Evolutionary conservation across 352 stramenopile species (phyloP), one percentile per base, ranked within the genome.

Genomic region (Peronospora belbahrii): DNA sequence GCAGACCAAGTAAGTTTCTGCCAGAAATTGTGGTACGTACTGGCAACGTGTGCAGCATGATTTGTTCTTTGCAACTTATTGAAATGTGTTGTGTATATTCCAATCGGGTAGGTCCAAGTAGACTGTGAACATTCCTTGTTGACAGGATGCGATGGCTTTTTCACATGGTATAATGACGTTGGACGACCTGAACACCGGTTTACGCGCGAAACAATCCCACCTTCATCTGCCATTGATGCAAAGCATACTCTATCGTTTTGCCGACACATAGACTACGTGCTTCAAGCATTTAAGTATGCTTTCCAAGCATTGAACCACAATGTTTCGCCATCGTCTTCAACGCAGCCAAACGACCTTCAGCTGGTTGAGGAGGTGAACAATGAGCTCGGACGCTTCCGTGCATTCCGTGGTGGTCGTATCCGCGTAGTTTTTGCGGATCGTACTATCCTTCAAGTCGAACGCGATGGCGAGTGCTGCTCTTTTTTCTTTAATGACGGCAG

Each of bases 351-450:
- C 5, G 30, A 59, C 2, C 31, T 69, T 7, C 34, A 54, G 36
- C 18, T 81, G 0, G 40, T 76, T 0, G 58, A 81, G 20, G 45
- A 68, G 18, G 53, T 59, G 10, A 52, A 70, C 40, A 92, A 67
- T n/a, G 52, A 69, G 17, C n/a, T 50, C 22, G 78, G 78, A 0
- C 64, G 70, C 10, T 89, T 89, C 36, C 77, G 81, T 15, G 71
- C 72, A 7, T 89, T 83, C 31, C 55, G 62, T 13, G 70, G 80
- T 40, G 73, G 75, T n/a, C 56, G 62, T 15, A 62, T 89, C 20
- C 80, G 78, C 22, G 74, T 80, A 32, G 63, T 64, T 14, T 89
- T 89, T 32, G 36, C 58, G 8, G 78, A 92, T 30, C 75, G 81
- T 27, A 88, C 81, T 13, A 88, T 92, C 20, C 52, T 88, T 17